phyloP scores from a whole-genome alignment of 495 filamentous ascomycete genomes.

The Thermochaetoides thermophila region DNA sequence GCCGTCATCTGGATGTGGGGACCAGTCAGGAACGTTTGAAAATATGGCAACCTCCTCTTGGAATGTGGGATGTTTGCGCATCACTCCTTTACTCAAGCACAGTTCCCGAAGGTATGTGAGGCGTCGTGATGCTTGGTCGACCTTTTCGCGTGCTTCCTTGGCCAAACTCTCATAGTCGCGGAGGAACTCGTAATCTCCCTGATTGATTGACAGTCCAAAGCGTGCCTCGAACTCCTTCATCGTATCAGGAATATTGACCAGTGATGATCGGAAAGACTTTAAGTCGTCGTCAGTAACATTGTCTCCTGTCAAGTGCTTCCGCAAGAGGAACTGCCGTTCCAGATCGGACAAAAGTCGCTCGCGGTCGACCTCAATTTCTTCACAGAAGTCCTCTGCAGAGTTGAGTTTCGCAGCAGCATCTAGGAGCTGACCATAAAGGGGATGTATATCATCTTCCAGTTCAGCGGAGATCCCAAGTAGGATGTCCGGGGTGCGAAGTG shows the following conservation, averaged over 20 bases:
- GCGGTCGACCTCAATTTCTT: slow-evolving; percentile 13
- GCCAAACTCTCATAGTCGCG: slow-evolving; percentile 11
- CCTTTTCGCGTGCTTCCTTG: slow-evolving; percentile 1
- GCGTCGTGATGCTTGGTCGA: slow-evolving; percentile 7
- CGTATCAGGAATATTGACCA: slow-evolving; percentile 8
- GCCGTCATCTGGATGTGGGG: slow-evolving; percentile 5
- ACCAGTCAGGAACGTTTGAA: slow-evolving; percentile 3
- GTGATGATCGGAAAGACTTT: slow-evolving; percentile 8
- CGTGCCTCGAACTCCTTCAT: slow-evolving; percentile 8
- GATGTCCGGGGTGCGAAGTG: slow-evolving; percentile 10
- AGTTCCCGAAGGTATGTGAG: slow-evolving; percentile 10
- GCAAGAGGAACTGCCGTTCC: slow-evolving; percentile 13
- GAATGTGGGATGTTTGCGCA: slow-evolving; percentile 19
- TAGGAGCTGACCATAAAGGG: slow-evolving; percentile 15
- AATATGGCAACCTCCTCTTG: slow-evolving; percentile 16
- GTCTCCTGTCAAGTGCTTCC: no score
- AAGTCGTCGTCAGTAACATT: slow-evolving; percentile 16
- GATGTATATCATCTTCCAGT: slow-evolving; percentile 17
- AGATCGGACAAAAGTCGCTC: slow-evolving; percentile 14
- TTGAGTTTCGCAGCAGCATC: slow-evolving; percentile 15
- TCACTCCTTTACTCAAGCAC: slow-evolving; percentile 15
- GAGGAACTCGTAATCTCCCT: slow-evolving; percentile 19
- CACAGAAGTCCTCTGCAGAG: slow-evolving; percentile 14
- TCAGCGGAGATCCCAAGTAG: slow-evolving; percentile 18
- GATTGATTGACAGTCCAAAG: slow-evolving; percentile 12